Conservation (phyloP, 257 asterid genomes). For the Knoxia roxburghii region DNA sequence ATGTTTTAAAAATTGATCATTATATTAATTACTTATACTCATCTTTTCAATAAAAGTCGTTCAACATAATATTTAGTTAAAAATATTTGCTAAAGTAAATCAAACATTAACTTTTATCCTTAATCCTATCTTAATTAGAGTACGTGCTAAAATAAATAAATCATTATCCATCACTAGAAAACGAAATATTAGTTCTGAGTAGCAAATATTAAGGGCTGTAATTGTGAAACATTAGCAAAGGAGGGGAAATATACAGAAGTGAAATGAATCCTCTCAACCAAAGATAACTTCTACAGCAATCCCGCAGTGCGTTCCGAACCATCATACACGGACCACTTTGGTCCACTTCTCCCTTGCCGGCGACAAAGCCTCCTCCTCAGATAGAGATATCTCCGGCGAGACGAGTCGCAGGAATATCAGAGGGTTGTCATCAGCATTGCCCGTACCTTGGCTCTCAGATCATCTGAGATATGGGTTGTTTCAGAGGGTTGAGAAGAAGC, state of each 20-base stretch:
- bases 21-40: too few relatives aligned
- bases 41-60: too few relatives aligned
- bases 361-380: too few relatives aligned
- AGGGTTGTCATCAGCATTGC: conserved; percentile 45
- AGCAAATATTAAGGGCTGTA: background rate
- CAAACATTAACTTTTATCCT: too few relatives aligned
- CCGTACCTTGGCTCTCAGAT: conserved; percentile 76
- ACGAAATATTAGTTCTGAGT: background rate
- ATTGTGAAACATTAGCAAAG: background rate
- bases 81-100: too few relatives aligned
- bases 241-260: background rate
- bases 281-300: background rate
- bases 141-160: too few relatives aligned
- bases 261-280: background rate
- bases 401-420: conserved; percentile 4
- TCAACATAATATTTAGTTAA: too few relatives aligned
- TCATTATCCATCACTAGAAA: too few relatives aligned
- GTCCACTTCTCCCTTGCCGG: background rate
- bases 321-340: background rate
- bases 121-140: too few relatives aligned
- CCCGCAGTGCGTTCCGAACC: background rate
- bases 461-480: conserved; percentile 52
- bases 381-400: too few relatives aligned
- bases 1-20: too few relatives aligned
- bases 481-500: conserved; percentile 49